These are phyloP conservation scores for Tetraselmis striata DNA, from an alignment of 139 green algal genomes.

Conservation along the genomic window DNA sequence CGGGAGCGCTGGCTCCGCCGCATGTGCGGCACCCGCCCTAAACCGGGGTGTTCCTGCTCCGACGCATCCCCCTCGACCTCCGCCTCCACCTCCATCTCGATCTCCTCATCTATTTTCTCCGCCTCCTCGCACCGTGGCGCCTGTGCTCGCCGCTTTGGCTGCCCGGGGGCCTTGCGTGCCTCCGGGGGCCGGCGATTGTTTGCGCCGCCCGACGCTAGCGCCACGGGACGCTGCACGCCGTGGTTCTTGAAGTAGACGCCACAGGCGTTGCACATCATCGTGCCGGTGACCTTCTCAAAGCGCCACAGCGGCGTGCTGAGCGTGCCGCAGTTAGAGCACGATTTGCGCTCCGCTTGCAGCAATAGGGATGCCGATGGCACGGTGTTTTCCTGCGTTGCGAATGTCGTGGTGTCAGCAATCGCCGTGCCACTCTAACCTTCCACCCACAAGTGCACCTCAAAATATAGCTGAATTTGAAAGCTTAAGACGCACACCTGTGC, in stretches of 20 bases:
- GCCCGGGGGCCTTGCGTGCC: background rate
- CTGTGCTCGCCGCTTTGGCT: no score
- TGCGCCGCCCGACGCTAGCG: background rate
- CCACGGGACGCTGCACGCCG: constrained; percentile 35
- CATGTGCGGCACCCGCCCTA: background rate
- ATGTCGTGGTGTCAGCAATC: background rate
- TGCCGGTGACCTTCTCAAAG: constrained; percentile 11
- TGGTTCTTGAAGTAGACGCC: constrained; percentile 74
- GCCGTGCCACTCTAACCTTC: background rate
- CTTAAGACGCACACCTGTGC: background rate
- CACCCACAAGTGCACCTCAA: no score
- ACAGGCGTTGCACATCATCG: constrained; percentile 71
- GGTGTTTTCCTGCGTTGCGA: background rate
- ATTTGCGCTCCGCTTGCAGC: background rate
- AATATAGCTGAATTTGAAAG: background rate
- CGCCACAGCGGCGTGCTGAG: constrained; percentile 16
- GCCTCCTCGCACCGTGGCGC: no score
- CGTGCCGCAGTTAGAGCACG: constrained; percentile 18
- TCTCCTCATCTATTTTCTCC: no score
- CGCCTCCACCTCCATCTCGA: no score
- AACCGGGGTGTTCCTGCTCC: background rate
- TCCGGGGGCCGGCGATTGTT: background rate
- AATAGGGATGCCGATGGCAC: background rate
- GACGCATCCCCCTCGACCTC: background rate
- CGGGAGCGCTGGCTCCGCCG: background rate